Evolutionary conservation across 352 stramenopile genomes (phyloP).

Genomic region (Aphanomyces invadans): DNA sequence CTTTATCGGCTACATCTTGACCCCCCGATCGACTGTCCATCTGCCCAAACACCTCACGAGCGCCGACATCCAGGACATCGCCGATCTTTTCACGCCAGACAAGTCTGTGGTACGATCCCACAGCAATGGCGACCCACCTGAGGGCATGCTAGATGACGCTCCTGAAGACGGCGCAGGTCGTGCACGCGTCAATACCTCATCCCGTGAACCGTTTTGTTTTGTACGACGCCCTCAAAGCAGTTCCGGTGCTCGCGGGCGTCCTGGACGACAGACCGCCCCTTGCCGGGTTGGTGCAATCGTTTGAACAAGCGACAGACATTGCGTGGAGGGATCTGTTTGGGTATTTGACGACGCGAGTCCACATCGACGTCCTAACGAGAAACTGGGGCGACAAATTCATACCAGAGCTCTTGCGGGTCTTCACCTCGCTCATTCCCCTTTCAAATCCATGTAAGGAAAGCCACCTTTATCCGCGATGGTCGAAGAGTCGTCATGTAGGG

Average conservation of each 20-base stretch:
- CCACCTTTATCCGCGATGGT: background rate
- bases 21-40: background rate
- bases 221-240: constrained; percentile 6
- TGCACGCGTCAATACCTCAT: background rate
- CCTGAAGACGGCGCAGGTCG: constrained; percentile 3
- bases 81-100: background rate
- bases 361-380: background rate
- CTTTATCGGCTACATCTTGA: constrained; percentile 20
- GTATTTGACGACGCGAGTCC: constrained; percentile 8
- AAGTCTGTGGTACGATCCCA: background rate
- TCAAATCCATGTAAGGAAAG: background rate
- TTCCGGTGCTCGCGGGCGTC: background rate
- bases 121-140: too few relatives aligned
- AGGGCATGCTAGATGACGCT: constrained; percentile 17
- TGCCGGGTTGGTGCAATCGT: background rate
- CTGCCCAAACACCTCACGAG: background rate
- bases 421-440: background rate
- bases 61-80: constrained; percentile 1
- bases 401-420: background rate
- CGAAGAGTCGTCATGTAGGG: background rate
- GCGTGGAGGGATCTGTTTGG: constrained; percentile 16
- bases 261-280: background rate
- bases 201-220: constrained; percentile 16
- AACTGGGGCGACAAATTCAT: background rate
- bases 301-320: background rate